phyloP scores from a whole-genome alignment of 208 protist genomes.

The Leptomonas seymouri region DNA sequence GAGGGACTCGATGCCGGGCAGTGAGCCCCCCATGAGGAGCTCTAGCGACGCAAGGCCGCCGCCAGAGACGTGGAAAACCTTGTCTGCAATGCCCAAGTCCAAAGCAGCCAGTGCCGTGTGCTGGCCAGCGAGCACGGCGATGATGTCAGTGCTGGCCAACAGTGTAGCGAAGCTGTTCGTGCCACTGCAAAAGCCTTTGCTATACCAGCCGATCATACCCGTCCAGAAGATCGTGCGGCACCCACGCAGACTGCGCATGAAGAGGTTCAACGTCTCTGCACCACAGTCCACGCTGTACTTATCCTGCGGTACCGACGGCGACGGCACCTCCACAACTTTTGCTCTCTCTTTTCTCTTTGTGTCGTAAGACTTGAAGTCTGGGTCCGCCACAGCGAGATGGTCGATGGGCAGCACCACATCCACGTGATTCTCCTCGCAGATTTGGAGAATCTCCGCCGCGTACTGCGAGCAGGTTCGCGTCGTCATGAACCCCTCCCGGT shows the following conservation, averaged over 20 bases:
- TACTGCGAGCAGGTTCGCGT: constrained; percentile 52
- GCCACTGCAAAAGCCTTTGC: constrained; percentile 92
- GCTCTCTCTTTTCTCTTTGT: constrained; percentile 28
- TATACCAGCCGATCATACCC: constrained; percentile 90
- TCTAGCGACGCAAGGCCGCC: constrained; percentile 98
- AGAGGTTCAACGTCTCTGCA: constrained; percentile 75
- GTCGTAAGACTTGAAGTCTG: constrained; percentile 3
- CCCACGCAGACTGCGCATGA: constrained; percentile 70
- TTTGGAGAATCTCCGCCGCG: constrained; percentile 86
- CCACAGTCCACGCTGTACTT: constrained; percentile 94
- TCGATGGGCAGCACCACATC: constrained; percentile 97
- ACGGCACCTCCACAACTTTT: constrained; percentile 39
- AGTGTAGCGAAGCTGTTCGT: constrained; percentile 63
- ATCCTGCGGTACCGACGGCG: constrained; percentile 52
- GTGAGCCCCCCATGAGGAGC: constrained; percentile 95
- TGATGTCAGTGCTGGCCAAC: constrained; percentile 49
- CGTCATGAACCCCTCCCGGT: constrained; percentile 7
- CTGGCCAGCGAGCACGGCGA: constrained; percentile 66
- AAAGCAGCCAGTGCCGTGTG: constrained; percentile 48
- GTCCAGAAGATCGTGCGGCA: constrained; percentile 96
- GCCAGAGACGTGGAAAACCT: constrained; percentile 96
- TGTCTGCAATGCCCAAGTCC: constrained; percentile 39
- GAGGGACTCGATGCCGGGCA: constrained; percentile 89
- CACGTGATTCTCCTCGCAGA: constrained; percentile 93
- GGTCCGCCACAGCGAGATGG: constrained; percentile 90